Percentiles rank a stretch among this genome's conserved stretches.
Evolutionary conservation across 345 rosid genomes (phyloP).

Genomic region (Excoecaria agallocha): DNA sequence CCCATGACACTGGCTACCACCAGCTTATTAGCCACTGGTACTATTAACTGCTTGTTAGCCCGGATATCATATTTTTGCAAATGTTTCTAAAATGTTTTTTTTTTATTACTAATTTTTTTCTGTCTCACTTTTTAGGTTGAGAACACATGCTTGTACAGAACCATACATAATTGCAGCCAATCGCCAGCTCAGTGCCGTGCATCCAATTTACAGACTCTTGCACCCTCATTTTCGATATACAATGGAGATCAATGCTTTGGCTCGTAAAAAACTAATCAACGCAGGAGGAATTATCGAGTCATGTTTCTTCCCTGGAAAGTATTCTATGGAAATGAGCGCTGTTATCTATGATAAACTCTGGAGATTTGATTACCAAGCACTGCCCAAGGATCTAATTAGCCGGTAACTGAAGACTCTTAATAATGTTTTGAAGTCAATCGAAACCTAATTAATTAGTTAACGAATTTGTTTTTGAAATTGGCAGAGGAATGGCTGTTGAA

Average conservation of each 20-base stretch:
- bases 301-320: conserved; percentile 53
- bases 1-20: conserved; percentile 65
- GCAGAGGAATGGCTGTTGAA: conserved; percentile 59
- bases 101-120: neutral
- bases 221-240: conserved; percentile 80
- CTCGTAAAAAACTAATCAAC: conserved; percentile 50
- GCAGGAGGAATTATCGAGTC: conserved; percentile 62
- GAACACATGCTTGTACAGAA: conserved; percentile 55
- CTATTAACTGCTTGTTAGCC: no score
- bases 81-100: no score
- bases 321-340: conserved; percentile 54
- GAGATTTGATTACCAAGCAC: conserved; percentile 50
- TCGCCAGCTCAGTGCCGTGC: conserved; percentile 68
- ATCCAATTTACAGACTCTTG: conserved; percentile 58
- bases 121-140: conserved; percentile 6
- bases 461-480: neutral
- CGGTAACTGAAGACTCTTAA: conserved; percentile 27
- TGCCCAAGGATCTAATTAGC: conserved; percentile 57
- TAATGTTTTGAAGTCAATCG: no score
- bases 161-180: conserved; percentile 71
- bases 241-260: conserved; percentile 70
- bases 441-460: neutral
- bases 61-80: no score
- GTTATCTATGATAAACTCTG: conserved; percentile 46
- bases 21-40: conserved; percentile 80